Percentiles rank a stretch among this genome's conserved stretches.
phyloP scores from a whole-genome alignment of 1,284 basidiomycete species.

The Ustilago shanxiensis region DNA sequence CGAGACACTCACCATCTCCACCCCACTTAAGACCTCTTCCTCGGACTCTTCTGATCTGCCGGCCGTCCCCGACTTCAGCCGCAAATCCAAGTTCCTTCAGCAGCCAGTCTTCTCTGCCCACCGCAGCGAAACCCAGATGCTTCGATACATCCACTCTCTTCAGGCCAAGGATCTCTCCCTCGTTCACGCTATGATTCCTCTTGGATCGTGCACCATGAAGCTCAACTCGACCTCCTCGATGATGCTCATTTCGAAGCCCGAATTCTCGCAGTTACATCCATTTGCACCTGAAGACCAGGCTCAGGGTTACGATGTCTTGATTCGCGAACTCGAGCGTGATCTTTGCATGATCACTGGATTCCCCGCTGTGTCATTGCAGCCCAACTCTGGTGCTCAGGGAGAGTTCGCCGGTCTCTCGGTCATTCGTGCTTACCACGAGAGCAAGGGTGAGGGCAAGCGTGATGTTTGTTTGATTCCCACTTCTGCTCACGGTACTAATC shows the following conservation, averaged over 20 bases:
- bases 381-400: constrained; percentile 95
- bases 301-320: constrained; percentile 84
- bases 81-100: constrained; percentile 82
- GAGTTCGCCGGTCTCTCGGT: constrained; percentile 94
- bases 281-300: constrained; percentile 93
- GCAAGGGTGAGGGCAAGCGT: constrained; percentile 84
- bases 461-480: constrained; percentile 94
- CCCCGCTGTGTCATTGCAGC: constrained; percentile 92
- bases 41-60: constrained; percentile 41
- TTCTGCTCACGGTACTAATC: constrained; percentile 89
- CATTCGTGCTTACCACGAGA: constrained; percentile 93
- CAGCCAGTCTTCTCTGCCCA: constrained; percentile 90
- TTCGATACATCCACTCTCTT: constrained; percentile 88
- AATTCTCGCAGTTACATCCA: constrained; percentile 89
- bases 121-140: constrained; percentile 97
- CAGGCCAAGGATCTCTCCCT: constrained; percentile 95
- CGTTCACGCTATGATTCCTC: constrained; percentile 95
- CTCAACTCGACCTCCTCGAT: constrained; percentile 79
- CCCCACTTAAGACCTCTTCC: constrained; percentile 29
- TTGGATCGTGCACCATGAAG: constrained; percentile 78
- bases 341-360: constrained; percentile 95
- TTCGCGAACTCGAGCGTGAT: constrained; percentile 90
- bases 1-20: constrained; percentile 54
- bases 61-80: constrained; percentile 73
- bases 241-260: constrained; percentile 94